Conservation (phyloP, 345 rosid species). For the Rhizophora mangle region DNA sequence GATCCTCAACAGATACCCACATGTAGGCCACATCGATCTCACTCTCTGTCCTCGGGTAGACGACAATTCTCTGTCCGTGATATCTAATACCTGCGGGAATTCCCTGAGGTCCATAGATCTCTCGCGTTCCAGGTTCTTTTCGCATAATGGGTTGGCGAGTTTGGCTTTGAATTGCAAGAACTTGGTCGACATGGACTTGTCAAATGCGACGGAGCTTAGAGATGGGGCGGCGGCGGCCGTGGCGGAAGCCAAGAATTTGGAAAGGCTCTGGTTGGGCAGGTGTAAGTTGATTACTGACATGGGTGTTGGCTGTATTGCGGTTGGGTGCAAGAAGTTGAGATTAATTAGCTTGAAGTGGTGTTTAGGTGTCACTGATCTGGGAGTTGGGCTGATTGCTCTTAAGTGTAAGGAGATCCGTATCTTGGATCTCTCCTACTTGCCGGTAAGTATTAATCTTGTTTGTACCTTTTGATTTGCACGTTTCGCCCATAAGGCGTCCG, state of each 20-base stretch:
- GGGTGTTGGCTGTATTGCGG: constrained; percentile 66
- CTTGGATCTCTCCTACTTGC: constrained; percentile 69
- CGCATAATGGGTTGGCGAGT: constrained; percentile 38
- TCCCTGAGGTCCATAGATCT: constrained; percentile 47
- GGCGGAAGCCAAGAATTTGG: constrained; percentile 54
- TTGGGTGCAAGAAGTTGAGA: constrained; percentile 57
- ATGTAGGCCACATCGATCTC: constrained; percentile 44
- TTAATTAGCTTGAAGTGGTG: constrained; percentile 66
- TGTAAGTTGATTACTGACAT: constrained; percentile 65
- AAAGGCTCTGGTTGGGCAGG: constrained; percentile 60
- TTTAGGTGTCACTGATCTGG: constrained; percentile 59
- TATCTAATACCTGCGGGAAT: constrained; percentile 27
- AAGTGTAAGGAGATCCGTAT: constrained; percentile 57
- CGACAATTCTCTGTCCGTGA: constrained; percentile 31
- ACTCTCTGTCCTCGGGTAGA: constrained; percentile 56
- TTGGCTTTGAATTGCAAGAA: constrained; percentile 44
- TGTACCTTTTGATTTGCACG: background rate
- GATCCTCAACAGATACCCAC: constrained; percentile 49
- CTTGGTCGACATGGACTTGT: constrained; percentile 53
- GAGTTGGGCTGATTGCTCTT: constrained; percentile 58
- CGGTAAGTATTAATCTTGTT: constrained; percentile 32
- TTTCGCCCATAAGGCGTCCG: background rate
- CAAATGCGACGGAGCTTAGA: constrained; percentile 35
- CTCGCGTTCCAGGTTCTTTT: constrained; percentile 46
- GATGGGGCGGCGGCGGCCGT: constrained; percentile 50